phyloP scores from a whole-genome alignment of 129 eudicot genomes.

The Flaveria linearis region DNA sequence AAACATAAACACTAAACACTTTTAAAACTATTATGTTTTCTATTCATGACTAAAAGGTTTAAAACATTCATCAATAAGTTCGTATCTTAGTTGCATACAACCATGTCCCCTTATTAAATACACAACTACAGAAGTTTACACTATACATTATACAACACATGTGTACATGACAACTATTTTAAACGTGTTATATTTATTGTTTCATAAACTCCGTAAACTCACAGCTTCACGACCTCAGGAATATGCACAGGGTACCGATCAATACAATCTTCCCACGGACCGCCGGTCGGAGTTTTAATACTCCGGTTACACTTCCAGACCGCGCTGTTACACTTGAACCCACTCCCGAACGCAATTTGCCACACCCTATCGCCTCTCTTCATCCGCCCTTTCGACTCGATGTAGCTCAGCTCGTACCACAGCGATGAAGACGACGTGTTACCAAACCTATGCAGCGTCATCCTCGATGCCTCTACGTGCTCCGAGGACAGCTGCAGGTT shows the following conservation, averaged over 20 bases:
- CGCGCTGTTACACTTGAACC: conserved; percentile 83
- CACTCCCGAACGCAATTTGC: conserved; percentile 89
- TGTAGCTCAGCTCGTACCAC: conserved; percentile 68
- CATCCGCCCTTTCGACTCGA: conserved; percentile 78
- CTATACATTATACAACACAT: too few relatives aligned
- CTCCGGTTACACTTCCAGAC: conserved; percentile 72
- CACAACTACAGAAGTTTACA: too few relatives aligned
- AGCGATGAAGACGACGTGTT: conserved; percentile 79
- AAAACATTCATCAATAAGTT: too few relatives aligned
- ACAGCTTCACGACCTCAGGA: conserved; percentile 79
- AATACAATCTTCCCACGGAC: conserved; percentile 75
- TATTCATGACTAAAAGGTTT: too few relatives aligned
- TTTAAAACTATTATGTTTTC: too few relatives aligned
- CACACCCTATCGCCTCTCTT: conserved; percentile 72
- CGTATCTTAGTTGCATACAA: too few relatives aligned
- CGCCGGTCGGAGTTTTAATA: conserved; percentile 46
- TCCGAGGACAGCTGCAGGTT: conserved; percentile 61
- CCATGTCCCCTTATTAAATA: too few relatives aligned
- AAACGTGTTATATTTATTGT: too few relatives aligned
- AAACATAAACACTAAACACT: too few relatives aligned
- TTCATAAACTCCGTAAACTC: conserved; percentile 1
- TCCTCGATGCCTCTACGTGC: conserved; percentile 74
- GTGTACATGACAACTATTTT: too few relatives aligned
- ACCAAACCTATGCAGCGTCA: conserved; percentile 74
- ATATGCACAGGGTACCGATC: conserved; percentile 66